Conservation (phyloP, 2,329 filamentous ascomycete genomes). For the Dactylella cylindrospora region DNA sequence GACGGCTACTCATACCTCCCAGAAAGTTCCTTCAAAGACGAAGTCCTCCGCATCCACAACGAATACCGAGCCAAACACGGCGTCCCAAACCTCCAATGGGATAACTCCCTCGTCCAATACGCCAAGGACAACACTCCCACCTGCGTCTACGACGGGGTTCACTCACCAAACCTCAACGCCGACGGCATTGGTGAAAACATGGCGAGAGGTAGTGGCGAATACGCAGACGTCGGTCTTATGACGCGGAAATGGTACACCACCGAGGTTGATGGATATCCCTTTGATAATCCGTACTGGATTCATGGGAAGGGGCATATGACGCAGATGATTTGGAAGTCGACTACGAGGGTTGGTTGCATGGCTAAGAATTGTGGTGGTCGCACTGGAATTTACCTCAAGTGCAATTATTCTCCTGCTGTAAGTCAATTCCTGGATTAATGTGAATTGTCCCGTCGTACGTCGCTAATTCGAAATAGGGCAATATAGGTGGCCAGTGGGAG, state of each 20-base stretch:
- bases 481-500: too few relatives aligned
- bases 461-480: too few relatives aligned
- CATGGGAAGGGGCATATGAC: constrained; percentile 25
- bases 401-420: constrained; percentile 16
- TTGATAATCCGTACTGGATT: constrained; percentile 11
- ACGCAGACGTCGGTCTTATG: constrained; percentile 3
- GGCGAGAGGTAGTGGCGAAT: not conserved
- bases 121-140: constrained; percentile 6
- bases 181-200: constrained; percentile 30
- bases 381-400: constrained; percentile 22
- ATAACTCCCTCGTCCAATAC: constrained; percentile 13
- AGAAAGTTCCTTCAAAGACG: constrained; percentile 5
- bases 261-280: constrained; percentile 20
- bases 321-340: constrained; percentile 31
- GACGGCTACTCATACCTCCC: too few relatives aligned
- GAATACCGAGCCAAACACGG: constrained; percentile 5
- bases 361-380: constrained; percentile 11
- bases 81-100: constrained; percentile 14
- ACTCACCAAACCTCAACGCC: not conserved
- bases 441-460: too few relatives aligned
- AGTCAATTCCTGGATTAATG: too few relatives aligned
- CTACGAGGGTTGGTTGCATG: constrained; percentile 21
- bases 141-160: constrained; percentile 9
- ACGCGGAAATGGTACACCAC: constrained; percentile 40
- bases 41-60: constrained; percentile 13